Conservation (phyloP, 805 yeast species). For the Myxozyma udenii region DNA sequence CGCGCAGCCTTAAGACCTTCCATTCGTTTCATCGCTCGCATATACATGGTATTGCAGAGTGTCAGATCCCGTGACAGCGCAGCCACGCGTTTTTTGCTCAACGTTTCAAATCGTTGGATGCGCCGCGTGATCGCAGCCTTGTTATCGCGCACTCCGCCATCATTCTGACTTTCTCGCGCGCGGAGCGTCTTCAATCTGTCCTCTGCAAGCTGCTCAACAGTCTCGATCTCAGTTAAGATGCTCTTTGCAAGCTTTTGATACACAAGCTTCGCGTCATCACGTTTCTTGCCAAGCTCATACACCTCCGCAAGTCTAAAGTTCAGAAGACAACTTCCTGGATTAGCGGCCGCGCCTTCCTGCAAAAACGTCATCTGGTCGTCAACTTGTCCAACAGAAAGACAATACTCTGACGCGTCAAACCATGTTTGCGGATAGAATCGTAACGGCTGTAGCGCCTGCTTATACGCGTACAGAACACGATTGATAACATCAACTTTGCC, state of each 20-base stretch:
- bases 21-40: slow-evolving; percentile 67
- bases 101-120: slow-evolving; percentile 26
- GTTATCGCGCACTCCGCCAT: slow-evolving; percentile 2
- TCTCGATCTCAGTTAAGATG: slow-evolving; percentile 43
- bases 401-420: slow-evolving; percentile 53
- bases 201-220: slow-evolving; percentile 28
- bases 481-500: slow-evolving; percentile 43
- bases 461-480: slow-evolving; percentile 69
- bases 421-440: slow-evolving; percentile 71
- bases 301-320: slow-evolving; percentile 66
- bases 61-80: slow-evolving; percentile 49
- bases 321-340: slow-evolving; percentile 67
- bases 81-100: slow-evolving; percentile 30
- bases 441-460: slow-evolving; percentile 60
- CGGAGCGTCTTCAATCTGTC: slow-evolving; percentile 10
- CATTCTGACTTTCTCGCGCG: slow-evolving; percentile 1
- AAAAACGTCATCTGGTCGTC: slow-evolving; percentile 46
- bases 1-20: slow-evolving; percentile 73
- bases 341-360: slow-evolving; percentile 54
- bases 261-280: slow-evolving; percentile 49
- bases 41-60: slow-evolving; percentile 60
- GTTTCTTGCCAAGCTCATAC: slow-evolving; percentile 57
- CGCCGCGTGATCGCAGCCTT: background rate
- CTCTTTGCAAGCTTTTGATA: slow-evolving; percentile 52
- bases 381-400: slow-evolving; percentile 36